Conservation (phyloP, 441 rosid genomes). For the Jatropha multifida region DNA sequence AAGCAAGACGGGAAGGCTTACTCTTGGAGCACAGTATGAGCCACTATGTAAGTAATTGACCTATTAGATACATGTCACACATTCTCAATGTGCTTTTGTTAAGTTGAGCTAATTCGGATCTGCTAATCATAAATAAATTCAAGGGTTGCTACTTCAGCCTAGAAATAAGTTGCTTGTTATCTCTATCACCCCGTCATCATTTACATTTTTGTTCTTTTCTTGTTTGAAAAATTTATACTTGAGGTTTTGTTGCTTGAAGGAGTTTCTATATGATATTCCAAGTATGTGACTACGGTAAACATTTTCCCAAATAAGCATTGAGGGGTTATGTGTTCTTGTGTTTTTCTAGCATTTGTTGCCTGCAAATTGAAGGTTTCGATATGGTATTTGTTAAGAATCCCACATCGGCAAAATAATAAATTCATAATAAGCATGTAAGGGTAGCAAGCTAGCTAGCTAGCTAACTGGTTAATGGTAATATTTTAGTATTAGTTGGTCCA, state of each 20-base stretch:
- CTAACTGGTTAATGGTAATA: too few species aligned
- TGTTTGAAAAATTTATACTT: not conserved
- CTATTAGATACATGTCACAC: slow-evolving; percentile 10
- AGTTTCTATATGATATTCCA: not conserved
- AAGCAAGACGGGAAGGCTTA: slow-evolving; percentile 82
- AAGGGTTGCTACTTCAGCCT: not conserved
- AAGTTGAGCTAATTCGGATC: not conserved
- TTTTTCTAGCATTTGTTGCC: not conserved
- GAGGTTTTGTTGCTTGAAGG: not conserved
- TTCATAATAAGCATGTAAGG: too few species aligned
- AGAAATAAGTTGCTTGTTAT: slow-evolving; percentile 1
- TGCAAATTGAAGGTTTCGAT: not conserved
- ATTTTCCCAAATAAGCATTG: not conserved
- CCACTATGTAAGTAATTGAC: slow-evolving; percentile 55
- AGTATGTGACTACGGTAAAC: not conserved
- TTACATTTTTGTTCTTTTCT: too few species aligned
- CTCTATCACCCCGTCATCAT: not conserved
- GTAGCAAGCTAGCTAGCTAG: too few species aligned
- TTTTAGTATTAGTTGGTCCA: too few species aligned
- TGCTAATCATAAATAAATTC: not conserved
- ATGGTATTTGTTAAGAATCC: too few species aligned
- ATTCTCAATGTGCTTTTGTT: not conserved
- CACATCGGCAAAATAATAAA: too few species aligned
- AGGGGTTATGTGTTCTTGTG: not conserved
- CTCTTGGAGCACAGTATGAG: slow-evolving; percentile 84